phyloP scores from a whole-genome alignment of 441 rosid genomes.

The Macaranga tanarius region DNA sequence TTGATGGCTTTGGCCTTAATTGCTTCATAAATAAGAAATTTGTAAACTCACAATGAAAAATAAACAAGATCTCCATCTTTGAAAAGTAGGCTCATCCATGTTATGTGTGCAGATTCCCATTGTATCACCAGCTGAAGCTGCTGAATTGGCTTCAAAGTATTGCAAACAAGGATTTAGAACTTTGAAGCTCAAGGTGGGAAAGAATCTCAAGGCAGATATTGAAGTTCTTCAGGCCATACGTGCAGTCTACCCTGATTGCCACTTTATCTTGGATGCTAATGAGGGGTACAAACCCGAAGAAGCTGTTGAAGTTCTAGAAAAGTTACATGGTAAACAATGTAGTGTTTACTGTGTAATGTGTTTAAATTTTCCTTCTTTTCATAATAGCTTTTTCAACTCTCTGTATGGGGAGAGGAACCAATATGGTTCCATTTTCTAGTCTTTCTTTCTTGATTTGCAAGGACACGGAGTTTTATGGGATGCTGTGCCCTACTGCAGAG shows the following conservation, averaged over 20 bases:
- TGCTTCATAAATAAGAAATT: not conserved
- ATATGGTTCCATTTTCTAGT: not conserved
- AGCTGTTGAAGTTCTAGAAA: constrained; percentile 78
- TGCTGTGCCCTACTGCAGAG: constrained; percentile 1
- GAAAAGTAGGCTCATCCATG: constrained; percentile 15
- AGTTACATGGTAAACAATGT: constrained; percentile 53
- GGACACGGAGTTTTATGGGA: not conserved
- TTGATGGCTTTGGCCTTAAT: constrained; percentile 11
- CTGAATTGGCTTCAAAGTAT: constrained; percentile 70
- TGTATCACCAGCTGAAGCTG: constrained; percentile 73
- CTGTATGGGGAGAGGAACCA: not conserved
- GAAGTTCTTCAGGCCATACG: constrained; percentile 85
- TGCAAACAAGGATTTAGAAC: constrained; percentile 66
- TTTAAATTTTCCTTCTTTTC: not conserved
- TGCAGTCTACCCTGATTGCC: constrained; percentile 62
- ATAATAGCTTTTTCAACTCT: not conserved
- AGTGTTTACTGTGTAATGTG: not conserved
- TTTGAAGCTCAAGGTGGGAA: constrained; percentile 92
- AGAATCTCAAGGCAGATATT: constrained; percentile 63
- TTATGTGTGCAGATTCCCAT: constrained; percentile 71
- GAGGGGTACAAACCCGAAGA: constrained; percentile 74
- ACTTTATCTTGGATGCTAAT: constrained; percentile 88
- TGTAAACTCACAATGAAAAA: not conserved
- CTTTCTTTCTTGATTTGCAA: not conserved
- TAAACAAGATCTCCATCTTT: not conserved